phyloP scores from a whole-genome alignment of 2,329 filamentous ascomycete genomes.

The Teratosphaeria nubilosa region DNA sequence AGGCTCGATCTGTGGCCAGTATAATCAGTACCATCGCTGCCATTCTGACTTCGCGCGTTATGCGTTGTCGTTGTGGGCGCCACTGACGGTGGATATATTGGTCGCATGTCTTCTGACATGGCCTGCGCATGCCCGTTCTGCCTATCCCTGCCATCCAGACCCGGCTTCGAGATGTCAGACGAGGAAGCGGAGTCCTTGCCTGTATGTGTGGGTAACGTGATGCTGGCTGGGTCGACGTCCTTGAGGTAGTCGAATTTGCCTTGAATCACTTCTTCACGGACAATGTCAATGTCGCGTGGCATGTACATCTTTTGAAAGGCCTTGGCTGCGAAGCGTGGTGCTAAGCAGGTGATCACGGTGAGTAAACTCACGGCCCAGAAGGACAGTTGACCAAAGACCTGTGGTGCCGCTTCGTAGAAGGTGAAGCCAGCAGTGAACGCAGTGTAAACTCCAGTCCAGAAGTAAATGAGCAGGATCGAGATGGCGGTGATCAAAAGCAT shows the following conservation, averaged over 20 bases:
- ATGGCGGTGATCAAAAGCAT: constrained; percentile 72
- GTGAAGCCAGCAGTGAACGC: constrained; percentile 46
- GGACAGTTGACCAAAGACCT: constrained; percentile 69
- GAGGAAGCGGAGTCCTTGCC: constrained; percentile 46
- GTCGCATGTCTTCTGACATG: constrained; percentile 77
- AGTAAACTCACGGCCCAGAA: constrained; percentile 83
- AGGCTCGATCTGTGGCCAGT: constrained; percentile 43
- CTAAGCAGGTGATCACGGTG: constrained; percentile 69
- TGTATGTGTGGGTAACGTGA: constrained; percentile 32
- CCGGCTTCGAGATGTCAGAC: constrained; percentile 43
- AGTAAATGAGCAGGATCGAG: constrained; percentile 80
- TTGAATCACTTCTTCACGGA: constrained; percentile 79
- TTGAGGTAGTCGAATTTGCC: constrained; percentile 73
- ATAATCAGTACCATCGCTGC: constrained; percentile 89
- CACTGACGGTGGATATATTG: constrained; percentile 87
- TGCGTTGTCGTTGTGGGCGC: constrained; percentile 67
- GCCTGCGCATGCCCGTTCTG: constrained; percentile 34
- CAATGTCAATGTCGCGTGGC: constrained; percentile 85
- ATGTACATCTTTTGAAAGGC: constrained; percentile 86
- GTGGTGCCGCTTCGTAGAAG: constrained; percentile 67
- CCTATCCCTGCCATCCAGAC: constrained; percentile 35
- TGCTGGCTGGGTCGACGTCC: constrained; percentile 35
- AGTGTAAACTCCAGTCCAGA: constrained; percentile 89
- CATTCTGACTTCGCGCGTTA: constrained; percentile 75
- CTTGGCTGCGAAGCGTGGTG: constrained; percentile 82